These are phyloP conservation scores for Chlamydomonas applanata DNA, from an alignment of 139 green algal genomes.

Conservation along the genomic window DNA sequence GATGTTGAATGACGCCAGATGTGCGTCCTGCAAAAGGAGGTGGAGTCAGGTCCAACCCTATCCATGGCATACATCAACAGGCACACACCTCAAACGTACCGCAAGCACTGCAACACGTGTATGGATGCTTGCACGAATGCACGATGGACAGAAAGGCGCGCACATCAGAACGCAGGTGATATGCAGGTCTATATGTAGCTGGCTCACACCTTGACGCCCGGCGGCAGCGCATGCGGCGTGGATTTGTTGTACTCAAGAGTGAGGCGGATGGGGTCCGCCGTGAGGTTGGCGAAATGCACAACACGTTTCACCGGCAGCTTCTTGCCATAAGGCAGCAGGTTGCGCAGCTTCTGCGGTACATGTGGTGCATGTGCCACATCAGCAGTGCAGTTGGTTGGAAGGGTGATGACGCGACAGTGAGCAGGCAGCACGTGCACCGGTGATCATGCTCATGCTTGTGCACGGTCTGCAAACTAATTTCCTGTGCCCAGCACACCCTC, in stretches of 20 bases:
- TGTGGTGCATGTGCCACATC: too few species aligned
- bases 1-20: slow-evolving; percentile 34
- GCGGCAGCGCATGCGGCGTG: slow-evolving; percentile 47
- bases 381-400: too few species aligned
- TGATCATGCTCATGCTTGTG: too few species aligned
- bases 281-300: slow-evolving; percentile 53
- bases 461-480: too few species aligned
- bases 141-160: too few species aligned
- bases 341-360: slow-evolving; percentile 15
- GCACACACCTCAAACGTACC: not conserved
- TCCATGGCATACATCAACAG: not conserved
- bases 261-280: slow-evolving; percentile 56
- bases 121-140: too few species aligned
- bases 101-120: not conserved
- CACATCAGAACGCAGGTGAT: too few species aligned
- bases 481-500: too few species aligned
- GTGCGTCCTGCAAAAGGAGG: slow-evolving; percentile 2
- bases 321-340: slow-evolving; percentile 68
- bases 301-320: slow-evolving; percentile 68
- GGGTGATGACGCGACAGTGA: too few species aligned
- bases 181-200: too few species aligned
- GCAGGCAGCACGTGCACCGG: not conserved
- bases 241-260: slow-evolving; percentile 61
- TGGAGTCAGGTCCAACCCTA: too few species aligned
- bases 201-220: slow-evolving; percentile 15